Percentiles rank a stretch among this genome's conserved stretches.
Evolutionary conservation across 768 basidiomycete species (phyloP).

Genomic region (Lactarius hatsudake): DNA sequence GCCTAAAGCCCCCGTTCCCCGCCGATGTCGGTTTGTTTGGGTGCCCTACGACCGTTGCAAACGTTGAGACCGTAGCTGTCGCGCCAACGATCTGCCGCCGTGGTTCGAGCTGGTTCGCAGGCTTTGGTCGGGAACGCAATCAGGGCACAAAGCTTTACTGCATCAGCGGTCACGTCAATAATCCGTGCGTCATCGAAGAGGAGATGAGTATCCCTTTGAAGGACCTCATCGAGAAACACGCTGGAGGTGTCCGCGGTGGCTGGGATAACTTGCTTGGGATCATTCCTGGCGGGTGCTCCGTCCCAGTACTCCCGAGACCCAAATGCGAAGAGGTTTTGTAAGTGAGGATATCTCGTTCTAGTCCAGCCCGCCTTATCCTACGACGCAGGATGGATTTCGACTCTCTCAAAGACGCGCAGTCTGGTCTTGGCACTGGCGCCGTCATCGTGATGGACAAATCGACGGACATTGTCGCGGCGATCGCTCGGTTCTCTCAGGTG

Average conservation of each 20-base stretch:
- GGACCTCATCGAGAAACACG: conserved; percentile 95
- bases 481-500: conserved; percentile 87
- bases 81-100: conserved; percentile 95
- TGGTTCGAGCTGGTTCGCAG: conserved; percentile 86
- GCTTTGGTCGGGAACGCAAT: conserved; percentile 89
- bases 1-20: conserved; percentile 97
- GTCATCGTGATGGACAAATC: conserved; percentile 99
- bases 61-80: conserved; percentile 97
- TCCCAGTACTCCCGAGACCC: conserved; percentile 85
- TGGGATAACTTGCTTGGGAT: conserved; percentile 99
- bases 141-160: conserved; percentile 97
- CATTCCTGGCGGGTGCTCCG: conserved; percentile 91
- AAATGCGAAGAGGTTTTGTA: conserved; percentile 85
- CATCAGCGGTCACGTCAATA: conserved; percentile 96
- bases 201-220: conserved; percentile 97
- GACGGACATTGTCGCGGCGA: conserved; percentile 91
- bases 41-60: conserved; percentile 95
- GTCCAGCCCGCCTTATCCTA: neutral
- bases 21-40: conserved; percentile 98
- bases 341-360: conserved; percentile 37
- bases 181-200: conserved; percentile 96
- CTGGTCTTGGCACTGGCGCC: conserved; percentile 96
- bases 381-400: conserved; percentile 89
- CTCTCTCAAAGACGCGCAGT: conserved; percentile 92
- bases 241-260: conserved; percentile 89